Base-by-base conservation (phyloP, 305 asterid genomes). In the Rubia occidens region DNA sequence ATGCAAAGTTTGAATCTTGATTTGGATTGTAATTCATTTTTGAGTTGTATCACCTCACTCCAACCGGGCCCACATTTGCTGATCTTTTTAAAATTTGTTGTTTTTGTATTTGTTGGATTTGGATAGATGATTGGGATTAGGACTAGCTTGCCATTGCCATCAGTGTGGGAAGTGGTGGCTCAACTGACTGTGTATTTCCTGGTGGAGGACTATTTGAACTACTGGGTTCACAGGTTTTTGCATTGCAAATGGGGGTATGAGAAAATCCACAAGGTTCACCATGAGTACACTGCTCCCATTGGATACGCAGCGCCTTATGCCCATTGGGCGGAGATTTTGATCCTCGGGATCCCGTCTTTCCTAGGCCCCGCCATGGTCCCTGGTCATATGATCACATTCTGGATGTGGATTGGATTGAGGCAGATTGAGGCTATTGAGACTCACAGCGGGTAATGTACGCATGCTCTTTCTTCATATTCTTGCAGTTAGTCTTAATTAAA, bases 341-440 rank as follows among this genome's bases (percentile, higher is more conserved):
- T 93, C 82, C 96, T 93, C 59, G 98, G 97, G 85, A 88, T 93
- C 74, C 98, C 98, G 5, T 86, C 97, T 59, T 87, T 86, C 79
- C 85, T 90, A 6, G 98, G 98, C 8, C 98, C 98, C 56, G 94
- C 97, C 1, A 80, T 93, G 72, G 96, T 59, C 81, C 98, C 98
- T 0, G 97, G 98, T 0, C 98, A 93, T 75, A 90, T 93, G 74
- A 80, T 93, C 77, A 93, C 98, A 10, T 90, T 90, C 81, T 93
- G 98, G 98, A 24, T 85, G 76, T 93, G 98, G 98, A 88, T 90
- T 78, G 97, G 78, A 37, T 74, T 88, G 72, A 88, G 98, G 80
- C 96, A 93, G 85, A 83, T 88, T 70, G 97, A 90, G 86, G 98
- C 98, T 51, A 93, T 93, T 76, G 98, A 93, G 81, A 90, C 97